Base-by-base conservation (phyloP, 768 basidiomycete genomes). In the Kwoniella botswanensis region DNA sequence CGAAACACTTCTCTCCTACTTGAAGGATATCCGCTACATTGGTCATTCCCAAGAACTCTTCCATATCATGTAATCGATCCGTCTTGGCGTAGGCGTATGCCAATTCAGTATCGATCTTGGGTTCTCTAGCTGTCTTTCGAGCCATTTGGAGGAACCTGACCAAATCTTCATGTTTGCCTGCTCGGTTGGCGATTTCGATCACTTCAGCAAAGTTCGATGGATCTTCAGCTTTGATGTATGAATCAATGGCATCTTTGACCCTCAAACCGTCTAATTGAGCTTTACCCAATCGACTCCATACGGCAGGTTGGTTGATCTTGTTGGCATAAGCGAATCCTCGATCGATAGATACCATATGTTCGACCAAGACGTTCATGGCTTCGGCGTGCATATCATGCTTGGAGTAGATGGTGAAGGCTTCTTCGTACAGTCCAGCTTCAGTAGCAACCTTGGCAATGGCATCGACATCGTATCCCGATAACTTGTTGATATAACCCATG, bases 1-100 rank as follows among this genome's bases (percentile, higher is more conserved):
- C 93, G 86, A 99, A 99, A 82, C 95, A 98, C 84, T 98, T 98
- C 87, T 99, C 97, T 83, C 97, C 97, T 65, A 98, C 97, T 74
- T 93, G 92, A 22, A 99, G 87, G 62, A 98, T 87, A 80, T 99
- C 97, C 5, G 97, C 97, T 58, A 99, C 97, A 74, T 99, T 99
- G 55, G 97, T 99, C 92, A 98, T 96, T 24, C 88, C 88, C 75
- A 99, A 86, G 89, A 99, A 99, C 85, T 99, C 97, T 80, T 99
- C 97, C 97, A 98, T 98, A 81, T 99, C 97, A 82, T 98, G 96
- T 15, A 99, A 85, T 63, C 97, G 90, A 72, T 87, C 87, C 15
- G 87, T 86, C 87, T 97, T 98, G 22, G 97, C 97, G 82, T 98
- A 99, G 4, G 97, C 93, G 82, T 98, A 97, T 13, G 97, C 96